Percentiles rank a stretch among this genome's conserved stretches.
Evolutionary conservation across 441 rosid species (phyloP).

Genomic region (Manihot esculenta): DNA sequence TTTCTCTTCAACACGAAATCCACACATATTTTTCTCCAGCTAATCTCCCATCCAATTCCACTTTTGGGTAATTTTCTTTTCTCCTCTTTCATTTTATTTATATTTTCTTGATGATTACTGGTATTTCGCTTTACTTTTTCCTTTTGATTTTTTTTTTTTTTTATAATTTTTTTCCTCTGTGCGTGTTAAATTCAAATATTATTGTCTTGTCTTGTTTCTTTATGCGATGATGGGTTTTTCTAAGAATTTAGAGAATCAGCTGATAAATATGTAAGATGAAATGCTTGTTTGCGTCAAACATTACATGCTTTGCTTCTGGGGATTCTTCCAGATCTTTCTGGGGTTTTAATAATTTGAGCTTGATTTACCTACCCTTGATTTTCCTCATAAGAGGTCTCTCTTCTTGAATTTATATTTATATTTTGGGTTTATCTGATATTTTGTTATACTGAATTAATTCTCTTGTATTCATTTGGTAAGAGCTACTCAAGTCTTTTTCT

Average conservation of each 20-base stretch:
- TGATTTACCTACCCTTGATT: background rate
- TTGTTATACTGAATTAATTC: background rate
- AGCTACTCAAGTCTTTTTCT: background rate
- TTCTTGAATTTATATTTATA: background rate
- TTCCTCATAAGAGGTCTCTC: background rate
- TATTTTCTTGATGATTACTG: background rate
- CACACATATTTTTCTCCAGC: background rate
- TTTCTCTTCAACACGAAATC: background rate
- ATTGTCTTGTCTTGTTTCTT: background rate
- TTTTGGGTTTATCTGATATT: background rate
- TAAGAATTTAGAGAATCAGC: background rate
- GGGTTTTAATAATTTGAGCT: background rate
- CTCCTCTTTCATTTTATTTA: background rate
- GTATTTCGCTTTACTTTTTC: background rate
- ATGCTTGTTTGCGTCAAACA: background rate
- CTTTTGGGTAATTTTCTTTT: background rate
- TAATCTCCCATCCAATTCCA: background rate
- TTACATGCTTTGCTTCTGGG: background rate
- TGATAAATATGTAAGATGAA: background rate
- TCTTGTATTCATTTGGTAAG: background rate
- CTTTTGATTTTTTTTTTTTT: background rate
- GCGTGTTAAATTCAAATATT: constrained; percentile 1
- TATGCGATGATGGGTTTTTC: background rate
- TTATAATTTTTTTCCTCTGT: background rate
- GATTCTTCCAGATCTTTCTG: constrained; percentile 9